Base-by-base conservation (phyloP, 345 rosid genomes). In the Gossypium stocksii region DNA sequence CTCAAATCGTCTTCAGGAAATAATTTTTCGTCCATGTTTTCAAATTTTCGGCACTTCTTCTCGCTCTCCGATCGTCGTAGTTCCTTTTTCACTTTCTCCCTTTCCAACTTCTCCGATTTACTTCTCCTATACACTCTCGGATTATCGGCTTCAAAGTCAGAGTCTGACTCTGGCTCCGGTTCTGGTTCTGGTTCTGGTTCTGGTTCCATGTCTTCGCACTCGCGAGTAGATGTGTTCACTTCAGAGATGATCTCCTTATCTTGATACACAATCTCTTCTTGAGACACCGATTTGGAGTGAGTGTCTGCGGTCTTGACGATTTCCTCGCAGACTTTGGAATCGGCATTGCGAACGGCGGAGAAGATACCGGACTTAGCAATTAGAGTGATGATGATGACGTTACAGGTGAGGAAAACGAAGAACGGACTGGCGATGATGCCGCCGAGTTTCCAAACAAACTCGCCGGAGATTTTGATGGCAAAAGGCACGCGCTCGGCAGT, bases 331-430 rank as follows among this genome's bases (percentile, higher is more conserved):
- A 87, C 62, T 6, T 80, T 76, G 25, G 76, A 52, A 3, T 79
- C 90, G 0, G 79, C 82, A 74, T 62, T 78, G 20, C 75, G 41
- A 0, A 58, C 78, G 78, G 62, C 45, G 49, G 76, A 70, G 72
- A 74, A 77, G 51, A 76, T 76, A 65, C 85, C 73, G 61, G 94
- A 83, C 66, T 88, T 89, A 77, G 83, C 74, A 79, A 88, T 62
- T 63, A 94, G 84, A 78, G 88, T 75, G 51, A 80, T 77, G 77
- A 89, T 83, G 79, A 91, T 89, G 73, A 56, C 84, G 76, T 93
- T 91, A 62, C 82, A 86, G 86, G 88, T 57, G 66, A 87, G 13
- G 91, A 92, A 92, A 25, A 83, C 87, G 66, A 88, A 87, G 58
- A 83, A 76, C 63, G 88, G 97, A 59, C 84, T 82, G 0, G 85